Conservation (phyloP, 768 basidiomycete species). For the Lactarius tabidus region DNA sequence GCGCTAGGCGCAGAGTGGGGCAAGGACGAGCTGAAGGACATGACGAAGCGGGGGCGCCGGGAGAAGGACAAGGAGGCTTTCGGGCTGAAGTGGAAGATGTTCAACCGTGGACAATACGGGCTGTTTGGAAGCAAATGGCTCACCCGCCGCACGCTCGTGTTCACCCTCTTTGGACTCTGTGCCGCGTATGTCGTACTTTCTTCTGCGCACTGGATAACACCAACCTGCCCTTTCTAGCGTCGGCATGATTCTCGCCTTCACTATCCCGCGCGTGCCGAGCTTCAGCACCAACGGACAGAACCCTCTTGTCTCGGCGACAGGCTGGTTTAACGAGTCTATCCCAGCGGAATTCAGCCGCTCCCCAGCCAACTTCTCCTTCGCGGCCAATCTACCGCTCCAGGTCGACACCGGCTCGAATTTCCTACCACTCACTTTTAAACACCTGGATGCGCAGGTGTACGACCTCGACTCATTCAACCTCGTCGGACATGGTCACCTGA, state of each 20-base stretch:
- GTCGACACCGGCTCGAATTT: constrained; percentile 72
- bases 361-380: constrained; percentile 90
- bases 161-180: constrained; percentile 59
- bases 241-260: constrained; percentile 69
- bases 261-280: constrained; percentile 76
- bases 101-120: constrained; percentile 76
- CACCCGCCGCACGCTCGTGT: constrained; percentile 68
- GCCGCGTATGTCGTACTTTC: constrained; percentile 41
- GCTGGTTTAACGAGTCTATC: constrained; percentile 51
- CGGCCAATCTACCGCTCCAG: constrained; percentile 68
- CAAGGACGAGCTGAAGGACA: constrained; percentile 67
- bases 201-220: constrained; percentile 3
- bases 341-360: constrained; percentile 63
- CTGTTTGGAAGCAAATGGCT: constrained; percentile 71
- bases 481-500: constrained; percentile 65
- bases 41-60: constrained; percentile 67
- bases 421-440: constrained; percentile 70
- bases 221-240: constrained; percentile 38
- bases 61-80: constrained; percentile 56
- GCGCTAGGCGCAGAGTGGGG: constrained; percentile 90
- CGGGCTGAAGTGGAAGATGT: constrained; percentile 62
- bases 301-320: constrained; percentile 60
- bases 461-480: constrained; percentile 61
- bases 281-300: constrained; percentile 55
- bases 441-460: constrained; percentile 62